Evolutionary conservation across 148 eudicot species (phyloP), one percentile per base, ranked within the genome.

Genomic region (Chenopodium formosanum): DNA sequence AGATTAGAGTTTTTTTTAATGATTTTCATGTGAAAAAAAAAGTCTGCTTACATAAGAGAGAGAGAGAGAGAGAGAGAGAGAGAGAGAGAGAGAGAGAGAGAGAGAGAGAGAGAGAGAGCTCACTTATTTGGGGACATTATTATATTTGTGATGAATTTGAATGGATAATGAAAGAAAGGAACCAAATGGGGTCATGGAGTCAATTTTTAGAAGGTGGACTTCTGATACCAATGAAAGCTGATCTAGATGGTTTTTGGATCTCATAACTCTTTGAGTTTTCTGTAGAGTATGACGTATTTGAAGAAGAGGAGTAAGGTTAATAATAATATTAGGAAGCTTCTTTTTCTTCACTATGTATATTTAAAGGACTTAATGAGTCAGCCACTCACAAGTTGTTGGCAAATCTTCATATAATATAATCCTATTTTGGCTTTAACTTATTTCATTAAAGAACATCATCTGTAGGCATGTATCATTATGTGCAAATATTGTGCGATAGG

Each of bases 1-100:
- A 81, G 83, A 77, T 71, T 11, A 73, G 77, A 77, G 79, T 85
- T 60, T 76, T 68, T 40, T 20, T 82, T 82, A 83, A 80, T 82
- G 89, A 87, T 86, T 86, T 80, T 79, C 66, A 71, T 79, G 62
- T 75, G 81, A 81, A 81, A 85, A 52, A 80, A 65, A 48, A 56
- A 22, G 48, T 23, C 44, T 72, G 86, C 89, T 86, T 84, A 80
- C 89, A 78, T 84, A 79, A 86, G 84, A 82, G 71, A 86, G 85
- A 82, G 48, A n/a, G n/a, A n/a, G n/a, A n/a, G n/a, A n/a, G n/a
- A n/a, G n/a, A n/a, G n/a, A 77, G 58, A 70, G 52, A 47, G 52
- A 47, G 12, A 47, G 60, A 52, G 11, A 50, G 58, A 16, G 17
- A 53, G 78, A 23, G 82, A 17, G 53, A 78, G 50, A 22, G 79